Evolutionary conservation across 2,329 filamentous ascomycete species (phyloP), one percentile per base, ranked within the genome.

Genomic region (Beauveria sp.): DNA sequence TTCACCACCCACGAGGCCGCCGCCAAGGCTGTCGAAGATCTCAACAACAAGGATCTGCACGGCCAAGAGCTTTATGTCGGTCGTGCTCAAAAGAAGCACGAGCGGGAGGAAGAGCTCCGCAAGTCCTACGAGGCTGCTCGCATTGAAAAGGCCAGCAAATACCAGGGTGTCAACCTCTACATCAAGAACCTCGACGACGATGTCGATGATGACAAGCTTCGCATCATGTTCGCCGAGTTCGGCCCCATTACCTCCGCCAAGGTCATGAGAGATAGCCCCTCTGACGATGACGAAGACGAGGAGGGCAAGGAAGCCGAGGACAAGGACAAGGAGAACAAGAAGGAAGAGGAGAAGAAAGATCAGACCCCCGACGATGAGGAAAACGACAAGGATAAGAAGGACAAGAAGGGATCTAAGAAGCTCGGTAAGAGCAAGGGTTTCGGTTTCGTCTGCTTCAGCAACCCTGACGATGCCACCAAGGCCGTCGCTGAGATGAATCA

Each of bases 371-470:
- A 72, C 62, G 82, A 81, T 46, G 73, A 78, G 59, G 69, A 72
- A 14, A 75, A 77, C 61, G 74, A 79, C 62, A 81, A 85, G 42
- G 80, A 86, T 73, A 86, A 86, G 76, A 77, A 83, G 65, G 81
- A 85, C 71, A 84, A 81, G 70, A 58, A 65, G 34, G 72, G 77
- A 38, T 83, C 86, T 66, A 84, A 83, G 76, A 86, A 83, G 79
- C 84, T 96, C 64, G 95, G 95, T 76, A 98, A 98, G 90, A 96
- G 92, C 88, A 99, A 98, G 85, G 95, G 95, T 75, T 99, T 99
- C 75, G 95, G 95, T 71, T 99, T 99, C 77, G 95, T 99, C 73
- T 99, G 95, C 89, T 99, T 99, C 83, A 95, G 90, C 85, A 98
- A 96, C 84, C 93, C 95, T 64, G 95, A 99, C 71, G 95, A 99